Evolutionary conservation across 2,329 filamentous ascomycete genomes (phyloP), one percentile per base, ranked within the genome.

Genomic region (Colletotrichum graminicola): DNA sequence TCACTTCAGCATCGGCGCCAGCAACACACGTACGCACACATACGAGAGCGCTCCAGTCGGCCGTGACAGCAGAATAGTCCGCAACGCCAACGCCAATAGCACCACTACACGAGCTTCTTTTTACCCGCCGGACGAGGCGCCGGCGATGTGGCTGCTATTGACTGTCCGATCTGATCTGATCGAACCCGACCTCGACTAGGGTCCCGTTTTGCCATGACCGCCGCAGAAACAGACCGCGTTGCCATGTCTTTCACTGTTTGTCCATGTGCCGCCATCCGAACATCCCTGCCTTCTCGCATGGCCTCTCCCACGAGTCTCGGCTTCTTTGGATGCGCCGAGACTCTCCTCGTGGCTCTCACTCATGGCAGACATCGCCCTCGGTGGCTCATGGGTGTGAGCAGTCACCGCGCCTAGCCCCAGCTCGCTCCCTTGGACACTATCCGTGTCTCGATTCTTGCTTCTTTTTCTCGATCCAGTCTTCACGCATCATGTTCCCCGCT

Each of bases 391-490:
- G 49, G 26, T 2, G 66, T 57, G 36, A 68, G 65, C 57, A 34
- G 51, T 57, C 66, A 36, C 61, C 26, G 47, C 32, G 34, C 36
- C 62, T 36, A 65, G 66, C 32, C 49, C 47, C 62, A 55, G 45
- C 43, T 56, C 65, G 45, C 69, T 69, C 69, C 69, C 69, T 72
- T 72, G 65, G 69, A 41, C 51, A 36, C 54, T 32, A 29, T 26
- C 12, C 32, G 41, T 57, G 54, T 57, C 54, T 57, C 14, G 54
- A 41, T 11, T 26, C 36, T 43, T 52, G 47, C 61, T 63, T 54
- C 59, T 61, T 21, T 60, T 65, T 47, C 36, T 57, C 64, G 52
- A 51, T 39, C 21, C 32, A n/a, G 49, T 52, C 29, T 54, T 47
- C 47, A 29, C 32, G 8, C 60, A 49, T 23, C 60, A 49, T 23